Base-by-base conservation (phyloP, 2,329 filamentous ascomycete species). In the Ascochyta viciae-villosae region DNA sequence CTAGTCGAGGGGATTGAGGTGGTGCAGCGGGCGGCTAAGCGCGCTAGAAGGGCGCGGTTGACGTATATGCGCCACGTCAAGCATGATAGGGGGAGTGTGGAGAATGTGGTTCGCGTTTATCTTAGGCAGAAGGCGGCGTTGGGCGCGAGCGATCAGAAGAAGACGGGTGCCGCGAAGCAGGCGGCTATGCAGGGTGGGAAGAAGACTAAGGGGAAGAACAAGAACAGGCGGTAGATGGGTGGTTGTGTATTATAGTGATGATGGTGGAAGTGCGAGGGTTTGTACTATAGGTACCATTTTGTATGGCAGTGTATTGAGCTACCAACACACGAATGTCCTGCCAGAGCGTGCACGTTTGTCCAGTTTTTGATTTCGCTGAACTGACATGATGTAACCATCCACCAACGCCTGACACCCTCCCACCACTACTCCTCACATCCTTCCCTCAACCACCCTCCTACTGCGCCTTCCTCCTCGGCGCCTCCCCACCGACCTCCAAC, bases 1-100 rank as follows among this genome's bases (percentile, higher is more conserved):
- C 89, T 91, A 72, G 89, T 98, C 29, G 87, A 90, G 74, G 91
- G 91, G 62, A 92, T 99, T 71, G 94, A 99, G 79, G 89, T 99
- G 67, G 90, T 98, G 76, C 91, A 96, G 85, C 83, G 94, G 68
- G 85, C 87, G 62, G 84, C 86, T 72, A 95, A 92, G 88, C 86
- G 92, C 76, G 91, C 92, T 63, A 88, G 93, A 74, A 86, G 95
- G 70, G 94, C 93, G 24, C 84, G 92, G 65, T 82, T 99, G 76
- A 96, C 91, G 70, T 98, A 94, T 77, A 90, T 99, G 89, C 86
- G 93, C 23, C 65, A 66, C 33, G 68, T 68, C 9, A 76, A 72
- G 68, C 74, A 77, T 51, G 74, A 77, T 56, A 51, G 72, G 9
- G 74, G 74, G 1, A 74, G 67, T 54, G 74, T 77, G 57, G 73